These are phyloP conservation scores for Pleurotus sapidus DNA, from an alignment of 768 basidiomycete species.

Conservation along the genomic window DNA sequence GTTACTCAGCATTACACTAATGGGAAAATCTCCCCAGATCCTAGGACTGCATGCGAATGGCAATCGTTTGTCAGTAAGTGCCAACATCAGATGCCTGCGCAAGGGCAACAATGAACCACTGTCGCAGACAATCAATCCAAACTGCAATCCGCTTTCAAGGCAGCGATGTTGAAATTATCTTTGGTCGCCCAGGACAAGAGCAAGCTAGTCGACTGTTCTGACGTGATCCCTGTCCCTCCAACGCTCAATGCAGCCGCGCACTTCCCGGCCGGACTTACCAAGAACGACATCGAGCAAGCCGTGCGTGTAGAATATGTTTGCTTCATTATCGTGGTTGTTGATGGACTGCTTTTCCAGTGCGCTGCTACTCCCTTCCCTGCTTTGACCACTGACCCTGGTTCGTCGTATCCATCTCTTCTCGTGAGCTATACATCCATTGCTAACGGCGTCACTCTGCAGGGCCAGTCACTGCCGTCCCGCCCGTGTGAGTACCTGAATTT, in stretches of 20 bases:
- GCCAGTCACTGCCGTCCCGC: slow-evolving; percentile 1
- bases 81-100: neutral
- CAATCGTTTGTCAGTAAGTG: slow-evolving; percentile 26
- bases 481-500: neutral
- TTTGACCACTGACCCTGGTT: slow-evolving; percentile 3
- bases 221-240: slow-evolving; percentile 26
- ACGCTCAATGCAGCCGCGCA: slow-evolving; percentile 15
- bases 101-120: neutral
- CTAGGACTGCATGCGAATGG: slow-evolving; percentile 34
- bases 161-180: slow-evolving; percentile 29
- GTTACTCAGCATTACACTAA: slow-evolving; percentile 10
- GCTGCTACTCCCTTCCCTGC: slow-evolving; percentile 5
- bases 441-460: neutral
- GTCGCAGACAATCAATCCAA: slow-evolving; percentile 15
- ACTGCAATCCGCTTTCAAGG: slow-evolving; percentile 19
- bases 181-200: slow-evolving; percentile 23
- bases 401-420: neutral
- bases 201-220: slow-evolving; percentile 29
- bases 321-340: neutral
- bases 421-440: neutral
- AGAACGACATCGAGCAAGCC: slow-evolving; percentile 17
- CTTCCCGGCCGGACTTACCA: slow-evolving; percentile 20
- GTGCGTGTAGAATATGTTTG: neutral
- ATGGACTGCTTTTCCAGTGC: neutral
- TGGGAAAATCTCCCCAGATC: slow-evolving; percentile 12